Conservation (phyloP, 345 rosid species). For the Eucalyptus sp. region DNA sequence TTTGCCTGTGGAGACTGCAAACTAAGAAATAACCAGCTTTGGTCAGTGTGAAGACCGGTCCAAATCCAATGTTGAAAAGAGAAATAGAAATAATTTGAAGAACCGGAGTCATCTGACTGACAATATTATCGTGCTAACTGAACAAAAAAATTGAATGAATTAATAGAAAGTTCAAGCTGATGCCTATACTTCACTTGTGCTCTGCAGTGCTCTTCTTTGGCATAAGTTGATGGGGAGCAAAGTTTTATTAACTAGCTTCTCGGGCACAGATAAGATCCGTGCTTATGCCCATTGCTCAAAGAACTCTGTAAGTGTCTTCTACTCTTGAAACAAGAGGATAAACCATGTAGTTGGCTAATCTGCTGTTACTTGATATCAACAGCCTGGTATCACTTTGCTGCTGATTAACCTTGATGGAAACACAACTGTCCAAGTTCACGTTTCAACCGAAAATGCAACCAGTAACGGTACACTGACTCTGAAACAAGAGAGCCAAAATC, state of each 20-base stretch:
- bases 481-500: background rate
- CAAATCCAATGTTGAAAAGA: background rate
- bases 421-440: slow-evolving; percentile 5
- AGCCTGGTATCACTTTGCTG: slow-evolving; percentile 37
- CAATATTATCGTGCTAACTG: background rate
- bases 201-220: slow-evolving; percentile 37
- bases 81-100: background rate
- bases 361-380: background rate
- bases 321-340: background rate
- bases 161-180: background rate
- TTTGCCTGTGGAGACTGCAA: background rate
- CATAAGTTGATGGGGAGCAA: slow-evolving; percentile 33
- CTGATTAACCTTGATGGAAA: slow-evolving; percentile 35
- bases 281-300: slow-evolving; percentile 33
- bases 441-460: slow-evolving; percentile 9
- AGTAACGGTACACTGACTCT: background rate
- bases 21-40: background rate
- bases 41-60: background rate
- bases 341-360: background rate
- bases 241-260: slow-evolving; percentile 12
- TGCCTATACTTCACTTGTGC: background rate
- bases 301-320: background rate
- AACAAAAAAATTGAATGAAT: background rate
- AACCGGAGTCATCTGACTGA: background rate
- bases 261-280: slow-evolving; percentile 13